These are phyloP conservation scores for Hydnomerulius pinastri DNA, from an alignment of 768 basidiomycete genomes.

Conservation along the genomic window DNA sequence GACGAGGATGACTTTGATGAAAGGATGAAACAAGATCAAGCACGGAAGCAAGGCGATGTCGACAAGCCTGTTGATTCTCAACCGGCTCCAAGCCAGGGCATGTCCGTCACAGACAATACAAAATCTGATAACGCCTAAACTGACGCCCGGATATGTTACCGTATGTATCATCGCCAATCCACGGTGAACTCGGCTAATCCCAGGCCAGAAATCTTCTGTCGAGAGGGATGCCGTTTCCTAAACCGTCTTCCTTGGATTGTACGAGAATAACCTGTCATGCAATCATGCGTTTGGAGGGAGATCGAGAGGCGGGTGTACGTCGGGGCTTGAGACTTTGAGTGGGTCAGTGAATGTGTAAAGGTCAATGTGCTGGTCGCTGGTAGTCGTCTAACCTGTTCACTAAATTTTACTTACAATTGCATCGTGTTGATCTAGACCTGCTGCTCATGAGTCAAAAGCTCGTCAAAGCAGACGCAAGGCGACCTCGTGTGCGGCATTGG, in stretches of 20 bases:
- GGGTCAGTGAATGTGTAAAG: background rate
- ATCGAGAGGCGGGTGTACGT: background rate
- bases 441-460: background rate
- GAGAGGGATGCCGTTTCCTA: background rate
- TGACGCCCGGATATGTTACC: background rate
- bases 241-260: too few relatives aligned
- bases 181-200: too few relatives aligned
- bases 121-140: background rate
- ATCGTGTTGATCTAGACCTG: background rate
- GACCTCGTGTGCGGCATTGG: background rate
- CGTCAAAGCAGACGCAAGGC: background rate
- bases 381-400: background rate
- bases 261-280: too few relatives aligned
- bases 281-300: background rate
- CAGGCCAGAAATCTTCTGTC: background rate
- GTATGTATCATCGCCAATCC: too few relatives aligned
- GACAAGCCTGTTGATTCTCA: conserved; percentile 20
- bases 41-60: conserved; percentile 12
- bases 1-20: conserved; percentile 32
- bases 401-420: background rate
- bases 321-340: background rate
- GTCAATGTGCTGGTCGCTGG: background rate
- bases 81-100: conserved; percentile 20
- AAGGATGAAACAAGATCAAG: conserved; percentile 25
- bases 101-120: conserved; percentile 15